Base-by-base conservation (phyloP, 805 yeast genomes). In the Metschnikowia vanudenii region DNA sequence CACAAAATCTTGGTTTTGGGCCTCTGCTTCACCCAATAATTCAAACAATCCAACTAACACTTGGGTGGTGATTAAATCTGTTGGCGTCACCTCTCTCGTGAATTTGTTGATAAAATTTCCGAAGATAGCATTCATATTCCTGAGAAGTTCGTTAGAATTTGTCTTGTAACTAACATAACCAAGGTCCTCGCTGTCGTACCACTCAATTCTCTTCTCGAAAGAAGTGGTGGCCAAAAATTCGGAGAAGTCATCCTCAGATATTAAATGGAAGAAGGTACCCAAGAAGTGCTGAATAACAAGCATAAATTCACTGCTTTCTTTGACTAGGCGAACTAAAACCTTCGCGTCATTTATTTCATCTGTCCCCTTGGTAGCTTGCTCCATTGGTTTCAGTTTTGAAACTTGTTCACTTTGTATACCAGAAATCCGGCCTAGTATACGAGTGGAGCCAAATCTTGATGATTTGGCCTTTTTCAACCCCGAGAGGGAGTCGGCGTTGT, bases 1-100 rank as follows among this genome's bases (percentile, higher is more conserved):
- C 32, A 72, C 60, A 54, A 76, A 88, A 52, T 87, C 96, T 58
- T 84, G 90, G 84, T 70, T 8, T 10, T 46, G 43, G 22, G 78
- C 65, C 9, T 75, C 75, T 16, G 63, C 75, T 59, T 53, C 77
- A 45, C 32, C 63, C 41, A 40, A 54, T 47, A 51, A 62, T 57
- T 51, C 47, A 31, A 64, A 68, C 42, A 72, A 45, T 24, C 63
- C 62, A 2, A 61, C 51, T 42, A 72, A 54, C n/a, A 69, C 50
- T 19, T 60, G 46, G 1, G 75, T 75, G 13, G 68, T 55, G 33
- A 58, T 63, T 44, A 66, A 56, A 28, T 68, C 76, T 11, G 60
- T 49, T 1, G 76, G 75, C 9, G 61, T 60, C n/a, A 71, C 51
- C 37, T 60, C 64, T 48, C 68, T 70, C 42, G 68, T 52, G 47